Base-by-base conservation (phyloP, 805 yeast genomes). In the Nakazawaea siamensis region DNA sequence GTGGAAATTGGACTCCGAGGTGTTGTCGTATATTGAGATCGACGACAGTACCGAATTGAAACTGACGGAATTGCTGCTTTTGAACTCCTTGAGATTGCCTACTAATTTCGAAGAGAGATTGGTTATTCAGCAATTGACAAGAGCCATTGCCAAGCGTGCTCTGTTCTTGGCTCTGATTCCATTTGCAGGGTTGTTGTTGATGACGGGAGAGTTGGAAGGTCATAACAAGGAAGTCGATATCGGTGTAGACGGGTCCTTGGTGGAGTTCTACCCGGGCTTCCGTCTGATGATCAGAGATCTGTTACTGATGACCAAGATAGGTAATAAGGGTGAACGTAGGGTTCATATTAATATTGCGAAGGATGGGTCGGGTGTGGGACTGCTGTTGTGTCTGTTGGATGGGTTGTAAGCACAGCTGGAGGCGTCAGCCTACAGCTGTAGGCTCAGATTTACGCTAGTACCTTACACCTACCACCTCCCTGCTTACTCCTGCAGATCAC, bases 291-390 rank as follows among this genome's bases (percentile, higher is more conserved):
- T 90, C 43, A 73, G 90, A 52, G 86, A 83, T 43, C 95, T 95
- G 0, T 60, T 88, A 43, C 65, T 77, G 0, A 52, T 72, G 43
- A 72, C 84, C 28, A 76, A 79, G 44, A 69, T 88, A 28, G 88
- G 88, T 38, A 66, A 80, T 29, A 80, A 82, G 31, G 76, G 80
- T 40, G 85, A 76, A 48, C 75, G 85, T 58, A 76, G 83, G 50
- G 64, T 86, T 30, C 80, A 76, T 47, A 62, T 90, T 42, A 76
- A 76, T 43, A 78, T 88, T 45, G 92, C 97, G 20, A 84, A 85
- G 56, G 97, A 92, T 52, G 97, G 97, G 31, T 80, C 94, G 38
- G 95, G 96, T 41, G 95, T 88, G 29, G 98, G 98, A 45, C 97
- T 97, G 30, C 97, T 97, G 2, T 65, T 90, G 42, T 85, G 96